Conservation (phyloP, 257 asterid species). For the Cruciata laevipes region DNA sequence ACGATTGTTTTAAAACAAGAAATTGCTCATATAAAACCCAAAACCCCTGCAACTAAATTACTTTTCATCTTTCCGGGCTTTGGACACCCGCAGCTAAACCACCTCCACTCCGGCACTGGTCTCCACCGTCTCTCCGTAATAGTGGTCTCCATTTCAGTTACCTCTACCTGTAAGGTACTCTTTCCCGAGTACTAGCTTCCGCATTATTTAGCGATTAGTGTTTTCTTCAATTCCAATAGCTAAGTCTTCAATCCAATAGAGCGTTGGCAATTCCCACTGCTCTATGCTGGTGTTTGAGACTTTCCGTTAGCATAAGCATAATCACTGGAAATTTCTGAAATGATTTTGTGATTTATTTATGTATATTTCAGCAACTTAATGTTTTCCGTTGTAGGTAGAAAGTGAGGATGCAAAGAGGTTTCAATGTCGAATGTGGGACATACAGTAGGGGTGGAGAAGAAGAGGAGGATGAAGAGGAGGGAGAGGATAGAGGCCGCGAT, state of each 20-base stretch:
- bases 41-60: too few species aligned
- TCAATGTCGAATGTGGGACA: slow-evolving; percentile 36
- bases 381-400: not conserved
- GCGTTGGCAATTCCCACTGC: not conserved
- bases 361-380: not conserved
- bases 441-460: slow-evolving; percentile 41
- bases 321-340: not conserved
- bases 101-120: not conserved
- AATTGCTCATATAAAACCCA: too few species aligned
- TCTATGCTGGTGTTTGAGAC: not conserved
- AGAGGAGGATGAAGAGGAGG: slow-evolving; percentile 79
- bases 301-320: not conserved
- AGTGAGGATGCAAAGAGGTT: slow-evolving; percentile 24
- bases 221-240: too few species aligned
- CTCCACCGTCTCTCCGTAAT: not conserved
- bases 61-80: not conserved
- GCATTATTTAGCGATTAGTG: not conserved
- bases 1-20: too few species aligned
- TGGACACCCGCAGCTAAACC: not conserved
- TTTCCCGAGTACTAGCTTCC: too few species aligned
- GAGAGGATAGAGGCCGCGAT: slow-evolving; percentile 47
- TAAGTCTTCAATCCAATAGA: not conserved
- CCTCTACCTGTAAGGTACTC: not conserved
- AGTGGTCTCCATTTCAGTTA: not conserved
- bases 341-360: not conserved